These are phyloP conservation scores for Fraxinus dipetala DNA, from an alignment of 305 asterid genomes.

Conservation along the genomic window DNA sequence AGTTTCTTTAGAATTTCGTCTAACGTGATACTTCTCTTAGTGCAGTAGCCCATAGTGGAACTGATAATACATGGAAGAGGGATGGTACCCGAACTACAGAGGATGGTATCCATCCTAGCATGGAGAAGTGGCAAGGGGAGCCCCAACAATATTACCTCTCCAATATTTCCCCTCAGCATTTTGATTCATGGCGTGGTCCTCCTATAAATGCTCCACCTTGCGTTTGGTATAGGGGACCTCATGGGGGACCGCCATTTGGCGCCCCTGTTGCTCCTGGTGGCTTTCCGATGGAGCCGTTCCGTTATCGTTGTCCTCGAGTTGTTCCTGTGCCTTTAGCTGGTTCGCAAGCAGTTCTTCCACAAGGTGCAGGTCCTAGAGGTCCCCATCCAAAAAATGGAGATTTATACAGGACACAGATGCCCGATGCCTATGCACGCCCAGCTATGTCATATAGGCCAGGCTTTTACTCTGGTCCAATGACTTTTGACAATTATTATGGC, in stretches of 20 bases:
- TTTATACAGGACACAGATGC: constrained; percentile 70
- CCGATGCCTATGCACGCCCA: constrained; percentile 74
- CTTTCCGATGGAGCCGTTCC: constrained; percentile 74
- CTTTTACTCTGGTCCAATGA: constrained; percentile 76
- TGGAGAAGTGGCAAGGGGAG: constrained; percentile 83
- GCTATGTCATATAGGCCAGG: constrained; percentile 87
- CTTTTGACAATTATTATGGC: constrained; percentile 82
- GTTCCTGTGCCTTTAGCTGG: constrained; percentile 67
- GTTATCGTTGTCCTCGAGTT: constrained; percentile 71
- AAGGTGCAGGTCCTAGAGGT: constrained; percentile 73
- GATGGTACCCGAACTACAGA: constrained; percentile 51
- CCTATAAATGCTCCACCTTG: constrained; percentile 69
- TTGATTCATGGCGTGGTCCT: constrained; percentile 85
- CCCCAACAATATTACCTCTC: constrained; percentile 60
- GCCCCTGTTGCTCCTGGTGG: constrained; percentile 76
- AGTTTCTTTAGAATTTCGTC: constrained; percentile 9
- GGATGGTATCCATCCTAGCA: constrained; percentile 53
- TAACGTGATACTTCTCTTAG: constrained; percentile 20
- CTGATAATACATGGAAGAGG: constrained; percentile 55
- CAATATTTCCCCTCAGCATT: constrained; percentile 65
- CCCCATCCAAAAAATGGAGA: constrained; percentile 84
- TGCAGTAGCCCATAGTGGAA: constrained; percentile 59
- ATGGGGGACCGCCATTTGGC: constrained; percentile 71
- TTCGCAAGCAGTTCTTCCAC: constrained; percentile 61
- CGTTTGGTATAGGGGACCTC: constrained; percentile 86